Conservation (phyloP, 305 asterid genomes). For the Rubia occidens region DNA sequence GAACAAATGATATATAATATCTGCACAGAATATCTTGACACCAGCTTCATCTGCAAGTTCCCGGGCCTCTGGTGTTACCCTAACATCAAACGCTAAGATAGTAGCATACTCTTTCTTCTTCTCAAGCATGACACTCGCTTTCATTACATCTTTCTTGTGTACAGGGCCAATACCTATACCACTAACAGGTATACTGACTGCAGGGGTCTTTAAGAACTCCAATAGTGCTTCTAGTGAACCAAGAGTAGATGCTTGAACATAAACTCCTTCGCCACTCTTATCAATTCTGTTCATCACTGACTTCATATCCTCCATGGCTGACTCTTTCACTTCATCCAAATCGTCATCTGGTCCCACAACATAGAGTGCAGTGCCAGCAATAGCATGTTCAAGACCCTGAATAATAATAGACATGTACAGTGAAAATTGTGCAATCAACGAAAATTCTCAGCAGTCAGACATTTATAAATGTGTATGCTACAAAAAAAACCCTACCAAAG, state of each 20-base stretch:
- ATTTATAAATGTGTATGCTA: not conserved
- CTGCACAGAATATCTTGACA: constrained; percentile 78
- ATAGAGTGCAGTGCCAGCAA: constrained; percentile 91
- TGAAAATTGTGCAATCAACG: not conserved
- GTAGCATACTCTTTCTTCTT: constrained; percentile 90
- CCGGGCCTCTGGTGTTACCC: constrained; percentile 86
- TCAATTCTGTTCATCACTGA: constrained; percentile 91
- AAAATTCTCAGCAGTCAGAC: not conserved
- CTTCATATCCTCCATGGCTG: constrained; percentile 94
- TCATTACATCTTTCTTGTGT: constrained; percentile 94
- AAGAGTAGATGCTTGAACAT: constrained; percentile 96
- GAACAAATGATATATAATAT: constrained; percentile 85
- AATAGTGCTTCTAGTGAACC: constrained; percentile 94
- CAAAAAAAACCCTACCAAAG: not conserved
- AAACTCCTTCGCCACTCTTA: constrained; percentile 91
- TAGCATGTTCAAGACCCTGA: constrained; percentile 96
- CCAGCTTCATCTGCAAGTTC: constrained; percentile 91
- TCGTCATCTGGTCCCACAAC: constrained; percentile 87
- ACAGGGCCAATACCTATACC: constrained; percentile 96
- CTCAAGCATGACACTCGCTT: constrained; percentile 98
- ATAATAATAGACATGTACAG: constrained; percentile 15
- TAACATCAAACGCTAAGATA: constrained; percentile 91
- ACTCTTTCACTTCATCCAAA: constrained; percentile 62
- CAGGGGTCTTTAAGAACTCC: constrained; percentile 87
- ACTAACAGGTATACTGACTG: constrained; percentile 88